A percentile compares a stretch with the other conserved stretches of the same genome.
phyloP scores from a whole-genome alignment of 441 rosid genomes.

The Erodium texanum region DNA sequence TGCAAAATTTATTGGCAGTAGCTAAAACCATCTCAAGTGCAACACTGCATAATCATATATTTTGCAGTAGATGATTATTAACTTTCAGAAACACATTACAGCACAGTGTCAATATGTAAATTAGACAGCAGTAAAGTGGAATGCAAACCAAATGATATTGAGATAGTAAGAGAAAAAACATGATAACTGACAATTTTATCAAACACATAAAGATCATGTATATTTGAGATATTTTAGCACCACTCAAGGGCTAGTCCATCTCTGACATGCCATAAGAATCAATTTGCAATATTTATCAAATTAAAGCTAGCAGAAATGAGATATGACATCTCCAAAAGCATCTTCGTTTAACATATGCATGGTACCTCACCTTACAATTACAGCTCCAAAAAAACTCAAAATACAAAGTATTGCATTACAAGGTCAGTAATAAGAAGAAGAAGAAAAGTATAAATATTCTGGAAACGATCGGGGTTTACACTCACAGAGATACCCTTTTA shows the following conservation, averaged over 20 bases:
- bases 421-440: neutral
- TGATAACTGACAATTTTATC: too few species aligned
- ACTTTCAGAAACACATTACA: too few species aligned
- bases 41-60: neutral
- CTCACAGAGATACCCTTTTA: neutral
- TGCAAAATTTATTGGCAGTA: neutral
- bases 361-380: neutral
- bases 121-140: too few species aligned
- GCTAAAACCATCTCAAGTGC: neutral
- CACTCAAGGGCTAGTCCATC: neutral
- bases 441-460: neutral
- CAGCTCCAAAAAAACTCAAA: neutral
- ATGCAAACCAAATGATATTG: too few species aligned
- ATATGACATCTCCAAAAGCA: neutral
- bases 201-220: too few species aligned
- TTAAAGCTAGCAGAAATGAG: too few species aligned
- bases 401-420: conserved; percentile 3
- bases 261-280: neutral
- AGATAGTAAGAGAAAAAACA: too few species aligned
- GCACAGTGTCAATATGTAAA: too few species aligned
- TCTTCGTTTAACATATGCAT: too few species aligned
- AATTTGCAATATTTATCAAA: neutral
- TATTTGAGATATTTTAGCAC: too few species aligned
- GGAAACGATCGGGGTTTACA: neutral
- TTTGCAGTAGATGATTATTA: too few species aligned